Percentiles rank a stretch among this genome's conserved stretches.
Conservation (phyloP, 1,284 basidiomycete species). For the Thecaphora thlaspeos region DNA sequence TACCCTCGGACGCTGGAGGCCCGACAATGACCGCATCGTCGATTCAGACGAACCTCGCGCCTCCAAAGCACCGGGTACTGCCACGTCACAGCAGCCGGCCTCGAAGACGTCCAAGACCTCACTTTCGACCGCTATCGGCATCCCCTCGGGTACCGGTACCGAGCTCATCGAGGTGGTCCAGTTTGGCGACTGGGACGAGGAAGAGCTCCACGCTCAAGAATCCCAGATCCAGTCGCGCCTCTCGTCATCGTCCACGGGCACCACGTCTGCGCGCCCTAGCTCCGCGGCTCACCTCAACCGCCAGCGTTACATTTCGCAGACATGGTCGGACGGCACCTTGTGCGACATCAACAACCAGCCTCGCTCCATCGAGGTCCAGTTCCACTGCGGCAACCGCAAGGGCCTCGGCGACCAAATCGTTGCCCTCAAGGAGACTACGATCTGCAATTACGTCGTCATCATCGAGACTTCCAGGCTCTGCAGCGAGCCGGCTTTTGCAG, state of each 20-base stretch:
- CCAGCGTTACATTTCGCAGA: conserved; percentile 41
- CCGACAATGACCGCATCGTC: conserved; percentile 22
- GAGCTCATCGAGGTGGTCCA: conserved; percentile 48
- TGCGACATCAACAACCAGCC: conserved; percentile 47
- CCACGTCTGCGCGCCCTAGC: neutral
- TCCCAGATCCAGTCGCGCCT: conserved; percentile 14
- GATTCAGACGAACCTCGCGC: neutral
- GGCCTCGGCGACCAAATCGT: conserved; percentile 37
- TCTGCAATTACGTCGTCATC: conserved; percentile 48
- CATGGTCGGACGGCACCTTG: conserved; percentile 47
- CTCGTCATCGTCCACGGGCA: too few relatives aligned
- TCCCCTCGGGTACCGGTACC: conserved; percentile 12
- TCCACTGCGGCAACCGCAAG: conserved; percentile 34
- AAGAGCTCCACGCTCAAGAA: conserved; percentile 30
- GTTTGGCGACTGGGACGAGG: conserved; percentile 43
- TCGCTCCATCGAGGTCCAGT: conserved; percentile 46
- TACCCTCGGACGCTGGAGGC: conserved; percentile 30
- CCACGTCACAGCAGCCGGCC: neutral
- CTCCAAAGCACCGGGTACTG: neutral
- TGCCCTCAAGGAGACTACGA: conserved; percentile 51
- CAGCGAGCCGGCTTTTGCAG: conserved; percentile 24
- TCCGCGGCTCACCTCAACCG: conserved; percentile 9
- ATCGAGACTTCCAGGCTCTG: conserved; percentile 38
- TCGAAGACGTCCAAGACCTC: neutral
- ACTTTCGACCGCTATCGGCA: conserved; percentile 1